Conservation (phyloP, 441 rosid genomes). For the Populus hybrid region DNA sequence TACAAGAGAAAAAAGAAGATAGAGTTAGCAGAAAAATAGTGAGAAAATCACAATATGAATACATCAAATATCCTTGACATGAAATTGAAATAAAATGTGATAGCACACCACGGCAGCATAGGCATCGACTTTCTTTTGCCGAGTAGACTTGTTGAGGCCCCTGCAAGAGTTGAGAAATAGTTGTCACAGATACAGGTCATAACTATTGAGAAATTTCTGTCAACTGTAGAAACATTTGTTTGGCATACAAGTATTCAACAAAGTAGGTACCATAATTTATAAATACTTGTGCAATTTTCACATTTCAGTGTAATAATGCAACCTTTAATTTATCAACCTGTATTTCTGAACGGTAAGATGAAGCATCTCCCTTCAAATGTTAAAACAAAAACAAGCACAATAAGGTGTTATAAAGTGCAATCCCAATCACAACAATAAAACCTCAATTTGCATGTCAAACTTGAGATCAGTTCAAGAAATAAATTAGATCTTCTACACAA, state of each 20-base stretch:
- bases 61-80: neutral
- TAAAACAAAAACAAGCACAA: too few species aligned
- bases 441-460: too few species aligned
- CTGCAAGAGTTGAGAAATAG: slow-evolving; percentile 32
- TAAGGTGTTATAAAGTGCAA: neutral
- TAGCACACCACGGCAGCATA: slow-evolving; percentile 75
- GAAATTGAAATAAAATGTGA: neutral
- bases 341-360: neutral
- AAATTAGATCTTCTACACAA: too few species aligned
- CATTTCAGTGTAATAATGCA: neutral
- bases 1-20: neutral
- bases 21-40: neutral
- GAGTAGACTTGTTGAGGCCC: slow-evolving; percentile 55
- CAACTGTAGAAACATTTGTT: neutral
- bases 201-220: neutral
- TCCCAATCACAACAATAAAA: neutral
- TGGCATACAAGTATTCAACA: neutral
- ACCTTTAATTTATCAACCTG: neutral
- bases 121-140: slow-evolving; percentile 59
- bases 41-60: neutral
- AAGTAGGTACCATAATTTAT: neutral
- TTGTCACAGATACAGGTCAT: neutral
- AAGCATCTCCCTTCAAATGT: neutral
- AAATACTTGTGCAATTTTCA: neutral
- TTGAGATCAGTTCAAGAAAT: too few species aligned